Base-by-base conservation (phyloP, 345 rosid species). In the Laguncularia racemosa region DNA sequence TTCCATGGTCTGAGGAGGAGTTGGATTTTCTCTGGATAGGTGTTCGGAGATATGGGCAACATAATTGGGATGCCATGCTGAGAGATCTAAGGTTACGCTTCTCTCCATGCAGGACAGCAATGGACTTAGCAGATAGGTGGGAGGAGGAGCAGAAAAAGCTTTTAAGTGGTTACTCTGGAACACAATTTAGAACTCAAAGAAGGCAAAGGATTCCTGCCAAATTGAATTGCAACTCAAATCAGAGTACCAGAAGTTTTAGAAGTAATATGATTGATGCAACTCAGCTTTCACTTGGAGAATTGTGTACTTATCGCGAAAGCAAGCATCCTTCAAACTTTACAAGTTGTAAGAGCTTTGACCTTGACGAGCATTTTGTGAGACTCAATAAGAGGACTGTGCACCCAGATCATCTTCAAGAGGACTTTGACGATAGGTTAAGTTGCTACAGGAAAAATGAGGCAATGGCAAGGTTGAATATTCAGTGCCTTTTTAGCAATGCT, bases 21-120 rank as follows among this genome's bases (percentile, higher is more conserved):
- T 53, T 78, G n/a, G 83, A 74, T 71, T 72, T 63, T 61, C 77
- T 74, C 20, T 78, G 83, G 83, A 61, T 74, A 50, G 83, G 83
- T 10, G 79, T 78, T 67, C 66, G 79, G 56, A 68, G 83, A 64
- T 73, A 78, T 50, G 83, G 83, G 46, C 74, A 76, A 59, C 70
- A 64, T 58, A 78, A 74, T n/a, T 78, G 83, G 83, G 67, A 63
- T 51, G 66, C 75, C 43, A 67, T 74, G 69, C 66, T 78, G 47
- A 66, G 59, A 63, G 79, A 74, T 61, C 71, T 75, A 1, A 72
- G 75, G 53, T 64, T 78, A 50, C 71, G 52, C 44, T 74, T 78
- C 46, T 66, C 75, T 13, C 63, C 83, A 20, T 71, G 72, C 62
- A 74, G 79, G 57, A 43, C 55, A 23, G 61, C 71, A 9, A 64